These are phyloP conservation scores for Ceratocystis lukuohia DNA, from an alignment of 2,329 filamentous ascomycete genomes.

Conservation along the genomic window DNA sequence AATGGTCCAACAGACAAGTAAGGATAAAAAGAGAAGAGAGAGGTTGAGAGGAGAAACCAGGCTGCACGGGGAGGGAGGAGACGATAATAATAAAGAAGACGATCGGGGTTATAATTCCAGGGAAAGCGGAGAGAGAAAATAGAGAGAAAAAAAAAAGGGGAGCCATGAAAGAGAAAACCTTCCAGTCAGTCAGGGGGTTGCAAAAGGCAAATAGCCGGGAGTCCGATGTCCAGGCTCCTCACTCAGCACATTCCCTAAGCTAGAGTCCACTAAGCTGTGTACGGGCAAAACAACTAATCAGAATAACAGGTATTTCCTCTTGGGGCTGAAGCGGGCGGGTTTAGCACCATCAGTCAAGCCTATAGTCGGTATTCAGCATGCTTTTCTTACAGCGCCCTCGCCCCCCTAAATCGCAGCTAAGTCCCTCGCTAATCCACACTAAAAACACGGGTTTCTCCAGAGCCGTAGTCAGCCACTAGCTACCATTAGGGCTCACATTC, in stretches of 20 bases:
- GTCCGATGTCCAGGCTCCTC: neutral
- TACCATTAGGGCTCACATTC: neutral
- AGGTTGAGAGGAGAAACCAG: neutral
- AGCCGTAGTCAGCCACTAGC: neutral
- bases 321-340: neutral
- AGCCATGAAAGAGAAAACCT: constrained; percentile 1
- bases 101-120: neutral
- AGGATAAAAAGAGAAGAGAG: neutral
- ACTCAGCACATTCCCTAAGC: neutral
- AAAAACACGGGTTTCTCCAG: neutral
- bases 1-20: neutral
- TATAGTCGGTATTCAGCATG: neutral
- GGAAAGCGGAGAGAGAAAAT: neutral
- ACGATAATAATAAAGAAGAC: constrained; percentile 7
- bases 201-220: neutral
- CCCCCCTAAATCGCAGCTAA: neutral
- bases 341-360: neutral
- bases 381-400: neutral
- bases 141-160: constrained; percentile 7
- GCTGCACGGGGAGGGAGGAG: neutral
- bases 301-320: neutral
- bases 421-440: neutral
- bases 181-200: neutral
- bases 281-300: no score
- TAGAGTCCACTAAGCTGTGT: neutral